A percentile compares a stretch with the other conserved stretches of the same genome.
Evolutionary conservation across 768 basidiomycete genomes (phyloP).

Genomic region (Boletus sp.): DNA sequence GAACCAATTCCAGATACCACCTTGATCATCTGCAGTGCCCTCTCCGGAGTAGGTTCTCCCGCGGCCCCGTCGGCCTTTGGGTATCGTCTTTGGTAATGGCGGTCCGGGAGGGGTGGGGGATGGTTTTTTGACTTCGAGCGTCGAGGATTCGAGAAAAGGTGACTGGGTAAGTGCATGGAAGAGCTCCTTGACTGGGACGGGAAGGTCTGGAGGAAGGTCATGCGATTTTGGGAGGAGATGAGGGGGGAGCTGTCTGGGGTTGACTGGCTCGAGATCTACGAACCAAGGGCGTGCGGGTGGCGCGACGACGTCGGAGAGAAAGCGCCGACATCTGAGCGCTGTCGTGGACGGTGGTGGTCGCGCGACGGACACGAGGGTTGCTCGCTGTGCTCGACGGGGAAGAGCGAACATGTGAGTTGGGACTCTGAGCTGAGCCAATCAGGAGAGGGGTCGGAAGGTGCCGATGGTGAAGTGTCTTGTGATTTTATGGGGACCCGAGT

Average conservation of each 20-base stretch:
- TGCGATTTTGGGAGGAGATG: constrained; percentile 28
- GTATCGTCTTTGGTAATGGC: constrained; percentile 49
- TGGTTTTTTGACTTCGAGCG: constrained; percentile 53
- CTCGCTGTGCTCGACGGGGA: constrained; percentile 11
- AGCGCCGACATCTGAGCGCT: not conserved
- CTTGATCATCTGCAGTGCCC: constrained; percentile 47
- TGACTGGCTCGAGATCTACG: constrained; percentile 44
- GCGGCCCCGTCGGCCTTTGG: constrained; percentile 61
- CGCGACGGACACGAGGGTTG: not conserved
- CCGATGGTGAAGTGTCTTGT: constrained; percentile 15
- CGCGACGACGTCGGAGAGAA: constrained; percentile 2
- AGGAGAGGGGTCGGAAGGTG: constrained; percentile 6
- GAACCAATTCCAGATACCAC: constrained; percentile 75
- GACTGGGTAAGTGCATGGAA: constrained; percentile 55
- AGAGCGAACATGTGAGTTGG: constrained; percentile 18
- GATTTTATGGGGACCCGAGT: not conserved
- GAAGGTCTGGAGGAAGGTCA: constrained; percentile 47
- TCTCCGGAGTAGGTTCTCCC: constrained; percentile 69
- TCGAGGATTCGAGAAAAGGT: constrained; percentile 64
- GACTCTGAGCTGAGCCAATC: constrained; percentile 3
- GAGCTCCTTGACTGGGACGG: constrained; percentile 50
- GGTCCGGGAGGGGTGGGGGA: constrained; percentile 52
- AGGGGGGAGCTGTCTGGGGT: constrained; percentile 20
- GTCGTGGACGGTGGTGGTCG: not conserved
- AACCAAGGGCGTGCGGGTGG: constrained; percentile 56